A percentile compares a stretch with the other conserved stretches of the same genome.
Conservation (phyloP, 768 basidiomycete species). For the Mycena polygramma region DNA sequence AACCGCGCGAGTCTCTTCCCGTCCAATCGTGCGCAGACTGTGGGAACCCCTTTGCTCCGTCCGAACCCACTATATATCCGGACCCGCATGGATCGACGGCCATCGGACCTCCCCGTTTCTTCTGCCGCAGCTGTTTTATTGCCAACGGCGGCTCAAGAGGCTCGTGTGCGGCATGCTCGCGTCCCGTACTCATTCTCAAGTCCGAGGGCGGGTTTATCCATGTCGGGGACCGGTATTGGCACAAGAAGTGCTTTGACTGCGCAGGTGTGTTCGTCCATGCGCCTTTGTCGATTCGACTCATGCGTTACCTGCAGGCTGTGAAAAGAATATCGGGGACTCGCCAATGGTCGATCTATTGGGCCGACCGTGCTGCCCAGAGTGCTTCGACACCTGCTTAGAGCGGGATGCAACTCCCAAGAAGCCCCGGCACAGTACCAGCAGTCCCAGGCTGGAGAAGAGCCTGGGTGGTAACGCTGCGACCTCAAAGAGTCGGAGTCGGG, state of each 20-base stretch:
- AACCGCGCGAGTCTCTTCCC: slow-evolving; percentile 79
- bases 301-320: slow-evolving; percentile 60
- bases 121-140: slow-evolving; percentile 82
- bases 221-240: slow-evolving; percentile 80
- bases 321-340: slow-evolving; percentile 75
- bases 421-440: slow-evolving; percentile 45
- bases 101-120: slow-evolving; percentile 64
- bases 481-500: slow-evolving; percentile 54
- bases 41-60: slow-evolving; percentile 71
- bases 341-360: slow-evolving; percentile 91
- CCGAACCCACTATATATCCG: slow-evolving; percentile 88
- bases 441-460: slow-evolving; percentile 46
- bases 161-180: slow-evolving; percentile 73
- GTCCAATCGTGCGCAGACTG: slow-evolving; percentile 80
- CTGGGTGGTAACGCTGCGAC: slow-evolving; percentile 61
- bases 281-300: neutral
- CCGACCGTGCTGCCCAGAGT: slow-evolving; percentile 81
- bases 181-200: slow-evolving; percentile 81
- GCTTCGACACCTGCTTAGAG: slow-evolving; percentile 83
- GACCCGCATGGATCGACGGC: slow-evolving; percentile 61
- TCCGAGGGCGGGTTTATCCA: slow-evolving; percentile 85
- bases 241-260: slow-evolving; percentile 85
- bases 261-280: slow-evolving; percentile 29
- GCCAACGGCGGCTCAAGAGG: slow-evolving; percentile 84
- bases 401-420: slow-evolving; percentile 64